Percentiles rank a stretch among this genome's conserved stretches.
Evolutionary conservation across 75 land plant genomes (phyloP).

Genomic region (Cupressus sempervirens): DNA sequence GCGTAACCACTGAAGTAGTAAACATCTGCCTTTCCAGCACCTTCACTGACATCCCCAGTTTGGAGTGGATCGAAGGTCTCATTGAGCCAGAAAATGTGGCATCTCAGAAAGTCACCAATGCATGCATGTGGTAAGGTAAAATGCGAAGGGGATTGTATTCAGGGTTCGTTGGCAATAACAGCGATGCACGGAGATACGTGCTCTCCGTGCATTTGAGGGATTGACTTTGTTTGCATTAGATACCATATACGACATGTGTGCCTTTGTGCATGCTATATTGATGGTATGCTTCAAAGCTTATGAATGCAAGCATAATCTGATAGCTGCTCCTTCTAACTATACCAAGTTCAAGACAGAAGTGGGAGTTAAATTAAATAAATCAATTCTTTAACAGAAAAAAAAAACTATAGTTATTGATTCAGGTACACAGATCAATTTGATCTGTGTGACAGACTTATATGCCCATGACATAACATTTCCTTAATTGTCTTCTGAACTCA

Average conservation of each 20-base stretch:
- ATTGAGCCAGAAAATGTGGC: slow-evolving; percentile 37
- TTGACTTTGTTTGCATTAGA: not conserved
- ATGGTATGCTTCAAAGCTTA: not conserved
- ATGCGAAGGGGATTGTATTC: not conserved
- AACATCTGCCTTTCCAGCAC: slow-evolving; percentile 21
- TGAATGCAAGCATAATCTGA: not conserved
- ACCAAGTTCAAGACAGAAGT: not conserved
- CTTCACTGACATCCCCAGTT: slow-evolving; percentile 33
- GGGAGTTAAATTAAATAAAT: not conserved
- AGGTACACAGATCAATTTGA: no score
- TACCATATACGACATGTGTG: not conserved
- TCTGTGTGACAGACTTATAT: not conserved
- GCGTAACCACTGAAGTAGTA: slow-evolving; percentile 47
- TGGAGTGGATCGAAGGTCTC: slow-evolving; percentile 43
- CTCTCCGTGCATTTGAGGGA: not conserved
- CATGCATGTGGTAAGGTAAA: not conserved
- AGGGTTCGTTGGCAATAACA: not conserved
- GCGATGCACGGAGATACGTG: not conserved
- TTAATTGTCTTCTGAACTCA: no score
- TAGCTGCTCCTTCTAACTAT: not conserved
- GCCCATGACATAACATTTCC: no score
- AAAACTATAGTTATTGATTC: not conserved
- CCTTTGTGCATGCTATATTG: not conserved
- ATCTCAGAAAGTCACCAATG: slow-evolving; percentile 46
- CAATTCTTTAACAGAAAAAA: not conserved